Evolutionary conservation across 352 stramenopile genomes (phyloP), one percentile per base, ranked within the genome.

Genomic region (Phytophthora parvispora): DNA sequence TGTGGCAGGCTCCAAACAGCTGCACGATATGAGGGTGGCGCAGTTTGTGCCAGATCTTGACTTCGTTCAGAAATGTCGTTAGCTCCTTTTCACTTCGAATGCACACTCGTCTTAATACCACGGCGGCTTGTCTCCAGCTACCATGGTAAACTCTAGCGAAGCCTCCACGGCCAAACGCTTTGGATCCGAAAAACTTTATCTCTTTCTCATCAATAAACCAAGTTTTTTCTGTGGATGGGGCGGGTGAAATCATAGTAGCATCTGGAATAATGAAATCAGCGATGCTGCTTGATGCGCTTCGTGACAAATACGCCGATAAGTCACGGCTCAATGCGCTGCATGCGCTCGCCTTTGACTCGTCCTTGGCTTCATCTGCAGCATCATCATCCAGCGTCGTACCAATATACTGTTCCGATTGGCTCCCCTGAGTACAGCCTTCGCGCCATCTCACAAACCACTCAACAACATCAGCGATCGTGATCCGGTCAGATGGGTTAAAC

Each of bases 81-180:
- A 31, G 16, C 27, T 51, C 20, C 27, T 47, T 13, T 31, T 52
- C 45, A n/a, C 12, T 52, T 31, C 15, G 49, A 3, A 62, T 45
- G 3, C 1, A 53, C 42, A 6, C 65, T 6, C 27, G 65, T 75
- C 49, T 70, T 75, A 13, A 75, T 42, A 75, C 67, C 7, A 71
- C 67, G n/a, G 27, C 27, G 2, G 54, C 20, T 3, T 43, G 64
- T 34, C 58, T 66, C 67, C 67, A 75, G 42, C 34, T 53, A 16
- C 61, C 67, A 32, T 48, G 61, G 47, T 75, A 31, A 22, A 75
- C 67, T 13, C 36, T 53, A 4, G 61, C 68, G 22, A 68, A 75
- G 3, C 52, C 49, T 5, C 68, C 68, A 10, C 50, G 18, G 28
- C 32, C 60, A n/a, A 75, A 75, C 16, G 61, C 49, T 27, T 69